Base-by-base conservation (phyloP, 2,329 filamentous ascomycete species). In the Knoxdaviesia capensis region DNA sequence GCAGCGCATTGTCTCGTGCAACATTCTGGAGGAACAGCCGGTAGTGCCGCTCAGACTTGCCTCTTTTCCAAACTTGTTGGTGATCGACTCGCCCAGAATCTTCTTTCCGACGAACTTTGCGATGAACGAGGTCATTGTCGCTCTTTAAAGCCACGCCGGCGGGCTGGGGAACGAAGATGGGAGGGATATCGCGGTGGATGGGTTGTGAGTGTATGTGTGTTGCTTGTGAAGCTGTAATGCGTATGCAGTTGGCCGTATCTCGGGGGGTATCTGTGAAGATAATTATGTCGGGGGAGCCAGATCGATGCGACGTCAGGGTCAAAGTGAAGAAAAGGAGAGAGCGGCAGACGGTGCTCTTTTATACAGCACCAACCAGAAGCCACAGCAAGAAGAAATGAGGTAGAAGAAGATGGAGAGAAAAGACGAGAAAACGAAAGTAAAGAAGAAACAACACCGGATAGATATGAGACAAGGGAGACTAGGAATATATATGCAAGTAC, bases 41-140 rank as follows among this genome's bases (percentile, higher is more conserved):
- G 20, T 20, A 20, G 20, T 20, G 20, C 20, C 2, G 20, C 20
- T 20, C 20, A 20, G 20, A 43, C 57, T 46, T 59, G 72, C 70
- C 54, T 68, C 69, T 49, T 61, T 61, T 43, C 71, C 72, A 48
- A 72, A 73, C 47, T 71, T 71, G 52, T 77, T 77, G 44, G 65
- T 55, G 6, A 68, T 46, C 9, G 60, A 63, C 54, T 77, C 74
- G 37, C 67, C 66, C 41, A 78, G 56, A 34, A 77, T 64, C 54
- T 63, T 72, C 53, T 69, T 71, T 48, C 62, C 63, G 37, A 75
- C 60, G 44, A 66, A 59, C 53, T 74, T 76, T 45, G 66, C 62
- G 31, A 72, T 52, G 32, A 67, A 51, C 32, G 60, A 60, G 34
- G 71, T 59, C 74, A 77, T 77, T 41, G 36, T 47, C 48, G 46